Evolutionary conservation across 192 early-diverging fungal genomes (phyloP).

Genomic region (Thoreauomyces humboldtii): DNA sequence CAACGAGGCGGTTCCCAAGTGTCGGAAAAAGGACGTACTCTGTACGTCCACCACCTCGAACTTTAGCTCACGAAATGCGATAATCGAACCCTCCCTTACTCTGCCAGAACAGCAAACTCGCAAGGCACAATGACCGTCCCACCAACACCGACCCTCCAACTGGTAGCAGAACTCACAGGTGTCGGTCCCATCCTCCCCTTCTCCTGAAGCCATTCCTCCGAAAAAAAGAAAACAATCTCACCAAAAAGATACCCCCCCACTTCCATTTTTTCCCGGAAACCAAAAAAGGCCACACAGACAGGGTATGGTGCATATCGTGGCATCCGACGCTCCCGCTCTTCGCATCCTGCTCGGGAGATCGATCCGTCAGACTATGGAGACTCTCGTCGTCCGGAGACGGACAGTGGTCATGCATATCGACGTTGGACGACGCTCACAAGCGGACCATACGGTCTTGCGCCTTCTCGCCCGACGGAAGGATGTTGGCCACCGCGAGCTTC

Average conservation of each 20-base stretch:
- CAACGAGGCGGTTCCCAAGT: too few relatives aligned
- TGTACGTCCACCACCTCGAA: too few relatives aligned
- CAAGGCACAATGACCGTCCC: not conserved
- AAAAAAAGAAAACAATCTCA: too few relatives aligned
- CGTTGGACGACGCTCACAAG: constrained; percentile 84
- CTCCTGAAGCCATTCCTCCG: too few relatives aligned
- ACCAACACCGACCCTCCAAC: constrained; percentile 38
- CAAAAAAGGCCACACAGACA: constrained; percentile 67
- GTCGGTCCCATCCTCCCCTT: not conserved
- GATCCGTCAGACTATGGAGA: constrained; percentile 85
- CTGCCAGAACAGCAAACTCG: too few relatives aligned
- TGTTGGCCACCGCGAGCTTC: constrained; percentile 86
- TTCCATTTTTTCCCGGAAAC: too few relatives aligned
- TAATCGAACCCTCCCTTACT: too few relatives aligned
- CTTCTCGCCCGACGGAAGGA: constrained; percentile 70
- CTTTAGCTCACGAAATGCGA: too few relatives aligned
- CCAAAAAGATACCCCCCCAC: too few relatives aligned
- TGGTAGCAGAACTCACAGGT: constrained; percentile 63
- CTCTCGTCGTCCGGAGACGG: constrained; percentile 12
- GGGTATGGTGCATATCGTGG: constrained; percentile 88
- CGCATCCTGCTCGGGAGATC: constrained; percentile 84
- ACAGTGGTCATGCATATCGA: constrained; percentile 69
- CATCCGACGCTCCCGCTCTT: constrained; percentile 70
- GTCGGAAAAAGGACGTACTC: too few relatives aligned
- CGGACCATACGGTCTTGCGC: constrained; percentile 87